Base-by-base conservation (phyloP, 768 basidiomycete species). In the Naganishia onofrii region DNA sequence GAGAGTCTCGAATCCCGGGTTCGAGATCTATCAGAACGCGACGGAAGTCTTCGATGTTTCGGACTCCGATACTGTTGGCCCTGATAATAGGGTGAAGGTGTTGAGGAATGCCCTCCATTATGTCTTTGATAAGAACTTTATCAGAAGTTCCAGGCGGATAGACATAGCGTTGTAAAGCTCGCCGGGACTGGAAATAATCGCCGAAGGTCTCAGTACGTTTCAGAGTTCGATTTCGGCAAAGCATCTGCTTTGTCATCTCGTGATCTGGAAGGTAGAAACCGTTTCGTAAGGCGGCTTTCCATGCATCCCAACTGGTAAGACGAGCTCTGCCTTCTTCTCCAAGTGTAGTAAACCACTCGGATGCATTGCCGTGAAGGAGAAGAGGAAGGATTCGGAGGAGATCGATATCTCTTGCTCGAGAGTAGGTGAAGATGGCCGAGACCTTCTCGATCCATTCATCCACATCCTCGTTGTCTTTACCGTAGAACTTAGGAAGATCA, bases 21-120 rank as follows among this genome's bases (percentile, higher is more conserved):
- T 68, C 67, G 42, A 68, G 34, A 31, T 68, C 56, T 29, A 68
- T 52, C 15, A 68, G 54, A 36, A 68, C 42, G 7, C 67, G 28
- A 26, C 44, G 26, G 67, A 68, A 57, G 21, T 68, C 67, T 29
- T 68, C 56, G 21, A 46, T 21, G 32, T 34, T 58, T 3, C 34
- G 55, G 9, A 36, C 26, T 17, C 17, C 28, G 12, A n/a, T 52
- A 54, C 55, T 28, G 23, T 44, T 56, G 12, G 67, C 32, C 26
- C 42, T 26, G n/a, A 68, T 68, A 38, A 54, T 31, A 31, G 44
- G 54, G 10, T 57, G 28, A 31, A 67, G 23, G 32, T 29, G 34
- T 26, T 54, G 29, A 23, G 66, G 48, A 15, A 67, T 54, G 21
- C 66, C 66, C 13, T 34, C 52, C 66, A 67, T n/a, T 2, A 67